Evolutionary conservation across 805 yeast genomes (phyloP).

Genomic region (Saccharomyces kudriavzevii): DNA sequence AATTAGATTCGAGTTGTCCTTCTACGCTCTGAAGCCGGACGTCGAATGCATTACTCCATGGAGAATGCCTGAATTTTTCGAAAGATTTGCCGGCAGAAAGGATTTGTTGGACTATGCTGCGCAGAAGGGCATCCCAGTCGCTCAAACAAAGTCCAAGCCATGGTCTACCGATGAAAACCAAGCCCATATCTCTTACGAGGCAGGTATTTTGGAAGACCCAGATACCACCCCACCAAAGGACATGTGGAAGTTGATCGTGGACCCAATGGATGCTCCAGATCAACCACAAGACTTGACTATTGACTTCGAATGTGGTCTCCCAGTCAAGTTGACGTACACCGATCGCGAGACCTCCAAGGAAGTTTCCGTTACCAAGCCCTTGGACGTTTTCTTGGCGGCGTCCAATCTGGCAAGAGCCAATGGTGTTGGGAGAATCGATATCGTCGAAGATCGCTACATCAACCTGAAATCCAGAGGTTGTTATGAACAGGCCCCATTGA

Average conservation of each 20-base stretch:
- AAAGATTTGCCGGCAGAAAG: slow-evolving; percentile 96
- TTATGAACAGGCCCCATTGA: slow-evolving; percentile 98
- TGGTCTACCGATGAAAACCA: slow-evolving; percentile 99
- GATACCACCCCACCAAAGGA: slow-evolving; percentile 98
- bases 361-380: slow-evolving; percentile 77
- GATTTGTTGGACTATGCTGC: slow-evolving; percentile 93
- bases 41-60: slow-evolving; percentile 97
- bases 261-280: slow-evolving; percentile 92
- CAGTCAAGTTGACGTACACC: slow-evolving; percentile 64
- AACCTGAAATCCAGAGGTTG: slow-evolving; percentile 99
- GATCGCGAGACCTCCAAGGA: slow-evolving; percentile 48
- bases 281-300: slow-evolving; percentile 83
- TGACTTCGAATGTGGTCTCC: slow-evolving; percentile 78
- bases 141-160: slow-evolving; percentile 97
- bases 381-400: slow-evolving; percentile 85
- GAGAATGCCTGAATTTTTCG: slow-evolving; percentile 94
- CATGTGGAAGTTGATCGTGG: slow-evolving; percentile 98
- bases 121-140: slow-evolving; percentile 82
- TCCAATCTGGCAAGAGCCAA: slow-evolving; percentile 96
- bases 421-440: slow-evolving; percentile 99
- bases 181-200: slow-evolving; percentile 98
- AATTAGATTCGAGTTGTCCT: slow-evolving; percentile 93
- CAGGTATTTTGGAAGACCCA: slow-evolving; percentile 98
- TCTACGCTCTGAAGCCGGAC: slow-evolving; percentile 97
- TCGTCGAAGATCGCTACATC: slow-evolving; percentile 97